Conservation (phyloP, 495 filamentous ascomycete genomes). For the Neurospora discreta region DNA sequence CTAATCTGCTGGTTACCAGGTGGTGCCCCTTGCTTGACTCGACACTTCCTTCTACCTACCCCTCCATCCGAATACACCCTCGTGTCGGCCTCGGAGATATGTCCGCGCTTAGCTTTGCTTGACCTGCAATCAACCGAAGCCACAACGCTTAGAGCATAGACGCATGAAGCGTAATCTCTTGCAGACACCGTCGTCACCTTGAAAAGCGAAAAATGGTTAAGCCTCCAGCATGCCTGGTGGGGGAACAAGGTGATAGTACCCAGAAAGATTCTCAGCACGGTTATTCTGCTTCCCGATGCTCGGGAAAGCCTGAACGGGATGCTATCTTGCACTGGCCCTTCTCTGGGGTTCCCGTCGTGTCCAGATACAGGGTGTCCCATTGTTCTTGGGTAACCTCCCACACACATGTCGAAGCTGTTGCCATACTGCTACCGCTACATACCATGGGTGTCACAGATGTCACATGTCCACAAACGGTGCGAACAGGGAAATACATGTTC, state of each 20-base stretch:
- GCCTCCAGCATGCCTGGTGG: not conserved
- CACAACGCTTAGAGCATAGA: constrained; percentile 16
- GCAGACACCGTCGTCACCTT: constrained; percentile 5
- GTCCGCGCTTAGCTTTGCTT: not conserved
- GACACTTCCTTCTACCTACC: not conserved
- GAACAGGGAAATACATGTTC: not conserved
- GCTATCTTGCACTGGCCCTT: not conserved
- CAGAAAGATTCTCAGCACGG: not conserved
- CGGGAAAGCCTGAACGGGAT: not conserved
- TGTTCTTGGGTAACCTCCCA: not conserved
- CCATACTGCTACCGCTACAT: not conserved
- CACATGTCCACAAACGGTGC: not conserved
- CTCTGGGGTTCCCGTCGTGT: not conserved
- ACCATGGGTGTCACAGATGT: not conserved
- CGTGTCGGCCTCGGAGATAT: not conserved
- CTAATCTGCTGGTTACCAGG: not conserved
- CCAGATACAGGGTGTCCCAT: not conserved
- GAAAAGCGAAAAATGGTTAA: not conserved
- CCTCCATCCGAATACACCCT: not conserved
- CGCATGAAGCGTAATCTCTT: constrained; percentile 24
- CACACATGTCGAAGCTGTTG: not conserved
- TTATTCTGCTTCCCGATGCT: not conserved
- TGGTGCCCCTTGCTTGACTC: not conserved
- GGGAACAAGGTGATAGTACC: not conserved
- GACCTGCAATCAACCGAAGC: not conserved